Conservation (phyloP, 345 rosid genomes). For the Eutrema japonicum region DNA sequence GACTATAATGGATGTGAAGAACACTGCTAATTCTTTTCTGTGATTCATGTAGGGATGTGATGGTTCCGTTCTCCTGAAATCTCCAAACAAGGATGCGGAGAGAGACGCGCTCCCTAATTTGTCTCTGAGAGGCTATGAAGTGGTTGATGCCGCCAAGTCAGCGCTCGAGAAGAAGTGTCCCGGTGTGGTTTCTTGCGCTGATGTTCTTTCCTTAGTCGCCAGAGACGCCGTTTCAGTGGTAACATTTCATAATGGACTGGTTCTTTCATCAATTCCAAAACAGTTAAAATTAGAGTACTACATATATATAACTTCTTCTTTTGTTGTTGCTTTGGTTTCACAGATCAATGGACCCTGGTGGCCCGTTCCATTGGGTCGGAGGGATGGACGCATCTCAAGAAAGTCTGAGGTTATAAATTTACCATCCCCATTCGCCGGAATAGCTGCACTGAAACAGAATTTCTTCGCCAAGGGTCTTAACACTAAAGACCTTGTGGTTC, state of each 20-base stretch:
- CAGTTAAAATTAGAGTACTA: not conserved
- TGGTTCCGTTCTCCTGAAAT: slow-evolving; percentile 54
- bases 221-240: slow-evolving; percentile 62
- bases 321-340: not conserved
- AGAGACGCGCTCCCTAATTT: slow-evolving; percentile 50
- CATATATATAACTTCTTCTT: not conserved
- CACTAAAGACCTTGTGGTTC: slow-evolving; percentile 58
- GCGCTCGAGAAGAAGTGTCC: slow-evolving; percentile 51
- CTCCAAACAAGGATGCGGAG: slow-evolving; percentile 50
- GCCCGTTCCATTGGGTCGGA: slow-evolving; percentile 62
- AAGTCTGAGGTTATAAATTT: slow-evolving; percentile 39
- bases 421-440: slow-evolving; percentile 51
- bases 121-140: slow-evolving; percentile 54
- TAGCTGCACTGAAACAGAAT: slow-evolving; percentile 41
- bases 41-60: slow-evolving; percentile 56
- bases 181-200: slow-evolving; percentile 66
- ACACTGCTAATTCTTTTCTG: not conserved
- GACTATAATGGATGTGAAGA: not conserved
- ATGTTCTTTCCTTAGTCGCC: slow-evolving; percentile 61
- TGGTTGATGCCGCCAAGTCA: slow-evolving; percentile 53
- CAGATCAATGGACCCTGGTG: slow-evolving; percentile 66
- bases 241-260: not conserved
- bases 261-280: not conserved
- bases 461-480: slow-evolving; percentile 53
- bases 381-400: slow-evolving; percentile 63